phyloP scores from a whole-genome alignment of 2,329 filamentous ascomycete genomes.

The Diaporthe australafricana region DNA sequence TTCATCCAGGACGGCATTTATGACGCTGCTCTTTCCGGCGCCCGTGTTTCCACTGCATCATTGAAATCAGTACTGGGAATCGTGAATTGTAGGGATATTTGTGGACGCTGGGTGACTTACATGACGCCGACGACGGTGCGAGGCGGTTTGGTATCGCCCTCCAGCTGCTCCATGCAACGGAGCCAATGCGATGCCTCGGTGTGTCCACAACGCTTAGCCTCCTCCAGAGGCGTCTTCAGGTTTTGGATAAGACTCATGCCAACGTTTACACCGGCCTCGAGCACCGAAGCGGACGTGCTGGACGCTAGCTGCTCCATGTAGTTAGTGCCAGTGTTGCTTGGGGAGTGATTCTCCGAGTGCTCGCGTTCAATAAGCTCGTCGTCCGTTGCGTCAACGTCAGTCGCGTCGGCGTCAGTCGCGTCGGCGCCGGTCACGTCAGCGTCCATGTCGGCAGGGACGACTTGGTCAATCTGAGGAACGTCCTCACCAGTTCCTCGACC shows the following conservation, averaged over 20 bases:
- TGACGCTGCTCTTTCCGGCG: slow-evolving; percentile 70
- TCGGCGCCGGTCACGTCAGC: too few species aligned
- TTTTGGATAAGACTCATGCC: slow-evolving; percentile 40
- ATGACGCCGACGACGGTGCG: slow-evolving; percentile 67
- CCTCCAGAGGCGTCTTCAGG: slow-evolving; percentile 40
- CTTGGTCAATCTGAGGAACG: too few species aligned
- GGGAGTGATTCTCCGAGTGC: too few species aligned
- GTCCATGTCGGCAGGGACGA: too few species aligned
- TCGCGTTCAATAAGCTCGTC: too few species aligned
- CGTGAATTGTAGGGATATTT: too few species aligned
- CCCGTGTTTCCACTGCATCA: slow-evolving; percentile 63
- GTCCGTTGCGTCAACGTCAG: too few species aligned
- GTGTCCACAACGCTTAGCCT: background rate
- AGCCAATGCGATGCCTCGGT: slow-evolving; percentile 42
- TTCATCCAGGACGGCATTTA: slow-evolving; percentile 73
- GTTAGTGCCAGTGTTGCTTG: too few species aligned
- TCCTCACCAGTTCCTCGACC: too few species aligned
- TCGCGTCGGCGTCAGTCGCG: too few species aligned
- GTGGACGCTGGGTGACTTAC: background rate
- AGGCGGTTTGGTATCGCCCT: slow-evolving; percentile 49
- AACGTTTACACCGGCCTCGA: slow-evolving; percentile 42
- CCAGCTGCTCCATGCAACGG: slow-evolving; percentile 51
- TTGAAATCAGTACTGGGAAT: background rate
- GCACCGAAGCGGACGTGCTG: slow-evolving; percentile 37
- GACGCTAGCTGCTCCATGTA: slow-evolving; percentile 41